Conservation (phyloP, 805 yeast species). For the Zygotorulaspora danielsina region DNA sequence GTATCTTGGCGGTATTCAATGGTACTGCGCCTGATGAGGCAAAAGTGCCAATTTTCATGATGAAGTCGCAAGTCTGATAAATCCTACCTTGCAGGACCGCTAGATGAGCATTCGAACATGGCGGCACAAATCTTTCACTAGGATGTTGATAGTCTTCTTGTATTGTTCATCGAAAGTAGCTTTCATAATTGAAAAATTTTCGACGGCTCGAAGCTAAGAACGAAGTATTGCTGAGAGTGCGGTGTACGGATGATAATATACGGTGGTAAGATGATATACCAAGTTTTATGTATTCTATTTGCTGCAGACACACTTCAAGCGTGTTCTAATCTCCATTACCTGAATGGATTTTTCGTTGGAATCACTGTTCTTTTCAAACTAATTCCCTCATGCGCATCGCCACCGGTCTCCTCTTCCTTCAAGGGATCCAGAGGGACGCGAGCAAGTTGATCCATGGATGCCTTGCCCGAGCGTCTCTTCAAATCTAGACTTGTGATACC, state of each 20-base stretch:
- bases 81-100: too few species aligned
- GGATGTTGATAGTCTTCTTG: too few species aligned
- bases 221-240: too few species aligned
- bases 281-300: not conserved
- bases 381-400: constrained; percentile 5
- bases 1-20: too few species aligned
- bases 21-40: not conserved
- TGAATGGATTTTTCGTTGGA: constrained; percentile 9
- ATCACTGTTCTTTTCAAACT: constrained; percentile 3
- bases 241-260: not conserved
- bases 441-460: constrained; percentile 3
- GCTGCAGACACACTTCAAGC: not conserved
- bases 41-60: too few species aligned
- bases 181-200: not conserved
- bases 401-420: constrained; percentile 25
- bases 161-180: not conserved
- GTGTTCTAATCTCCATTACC: constrained; percentile 3
- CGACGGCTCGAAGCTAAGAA: not conserved
- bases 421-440: constrained; percentile 23
- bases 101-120: too few species aligned
- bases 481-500: constrained; percentile 20
- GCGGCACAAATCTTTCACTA: too few species aligned
- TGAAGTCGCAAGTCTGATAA: too few species aligned
- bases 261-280: too few species aligned
- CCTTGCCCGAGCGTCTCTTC: constrained; percentile 6